Base-by-base conservation (phyloP, 2,329 filamentous ascomycete species). In the Neonectria ditissima region DNA sequence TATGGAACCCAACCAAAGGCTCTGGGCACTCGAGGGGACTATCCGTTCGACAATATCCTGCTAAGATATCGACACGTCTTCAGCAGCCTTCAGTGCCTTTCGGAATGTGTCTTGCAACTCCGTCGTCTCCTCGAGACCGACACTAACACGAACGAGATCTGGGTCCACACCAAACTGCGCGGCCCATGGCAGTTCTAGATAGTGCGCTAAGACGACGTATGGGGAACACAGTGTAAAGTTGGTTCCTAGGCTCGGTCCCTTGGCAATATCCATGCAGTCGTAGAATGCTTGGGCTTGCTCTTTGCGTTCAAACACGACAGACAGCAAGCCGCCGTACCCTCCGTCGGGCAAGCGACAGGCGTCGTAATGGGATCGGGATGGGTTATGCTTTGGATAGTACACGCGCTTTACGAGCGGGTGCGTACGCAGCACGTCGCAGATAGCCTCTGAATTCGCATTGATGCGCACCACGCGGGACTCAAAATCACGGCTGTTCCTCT, bases 401-500 rank as follows among this genome's bases (percentile, higher is more conserved):
- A 98, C 85, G 59, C 87, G 82, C 78, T 94, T 94, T 64, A 98
- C 90, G 76, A 82, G 75, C 11, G 82, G 80, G 73, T 84, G 90
- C 1, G 82, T 78, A 67, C 80, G 83, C 41, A 98, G 82, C 37
- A 94, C 84, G 30, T 91, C 86, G 69, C 91, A 94, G 66, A 98
- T 91, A 57, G 89, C 87, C 79, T 97, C 94, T 6, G 95, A 91
- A 73, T 97, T 97, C 54, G 81, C 78, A 75, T 97, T 97, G 74
- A 97, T 92, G 59, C 93, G 88, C 67, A 92, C 90, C 64, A 97
- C 93, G 60, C 96, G 88, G 16, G 87, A 86, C 20, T 91, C 86
- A 77, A 97, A 98, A 80, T 98, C 94, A 16, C 96, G 91, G 77
- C 94, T 97, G 79, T 99, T 99, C 66, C 95, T 88, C 80, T 99